phyloP scores from a whole-genome alignment of 441 rosid genomes.

The Adansonia gregorii region DNA sequence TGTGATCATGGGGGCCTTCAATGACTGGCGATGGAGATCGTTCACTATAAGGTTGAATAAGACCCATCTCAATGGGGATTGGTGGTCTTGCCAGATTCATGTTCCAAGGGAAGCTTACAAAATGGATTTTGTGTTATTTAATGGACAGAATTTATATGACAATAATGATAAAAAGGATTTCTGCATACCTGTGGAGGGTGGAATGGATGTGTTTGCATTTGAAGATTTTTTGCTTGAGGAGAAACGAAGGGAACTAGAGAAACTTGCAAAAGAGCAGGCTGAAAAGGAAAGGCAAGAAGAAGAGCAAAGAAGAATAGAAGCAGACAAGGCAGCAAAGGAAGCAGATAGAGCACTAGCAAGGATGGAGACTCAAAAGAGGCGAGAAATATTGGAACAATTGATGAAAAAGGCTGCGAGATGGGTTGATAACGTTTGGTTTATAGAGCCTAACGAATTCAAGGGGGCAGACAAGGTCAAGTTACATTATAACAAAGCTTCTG shows the following conservation, averaged over 20 bases:
- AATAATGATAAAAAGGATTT: conserved; percentile 78
- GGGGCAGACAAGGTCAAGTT: conserved; percentile 60
- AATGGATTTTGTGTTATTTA: conserved; percentile 89
- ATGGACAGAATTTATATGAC: conserved; percentile 76
- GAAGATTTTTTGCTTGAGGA: conserved; percentile 90
- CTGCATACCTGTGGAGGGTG: conserved; percentile 68
- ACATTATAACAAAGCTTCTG: conserved; percentile 72
- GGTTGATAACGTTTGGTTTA: conserved; percentile 67
- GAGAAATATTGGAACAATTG: conserved; percentile 46
- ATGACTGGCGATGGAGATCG: conserved; percentile 93
- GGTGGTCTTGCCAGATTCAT: conserved; percentile 90
- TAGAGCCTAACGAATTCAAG: conserved; percentile 71
- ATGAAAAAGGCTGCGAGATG: conserved; percentile 56
- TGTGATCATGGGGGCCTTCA: conserved; percentile 90
- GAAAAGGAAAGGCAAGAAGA: conserved; percentile 77
- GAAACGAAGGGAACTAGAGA: conserved; percentile 76
- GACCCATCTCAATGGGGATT: conserved; percentile 66
- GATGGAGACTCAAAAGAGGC: conserved; percentile 60
- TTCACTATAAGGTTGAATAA: conserved; percentile 70
- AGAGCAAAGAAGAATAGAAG: conserved; percentile 77
- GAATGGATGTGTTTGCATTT: conserved; percentile 72
- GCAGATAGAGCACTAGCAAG: conserved; percentile 80
- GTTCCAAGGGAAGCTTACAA: conserved; percentile 90
- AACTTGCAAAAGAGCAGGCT: conserved; percentile 79
- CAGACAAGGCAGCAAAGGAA: conserved; percentile 77